Conservation (phyloP, 1,284 basidiomycete species). For the Heliocybe sulcata region DNA sequence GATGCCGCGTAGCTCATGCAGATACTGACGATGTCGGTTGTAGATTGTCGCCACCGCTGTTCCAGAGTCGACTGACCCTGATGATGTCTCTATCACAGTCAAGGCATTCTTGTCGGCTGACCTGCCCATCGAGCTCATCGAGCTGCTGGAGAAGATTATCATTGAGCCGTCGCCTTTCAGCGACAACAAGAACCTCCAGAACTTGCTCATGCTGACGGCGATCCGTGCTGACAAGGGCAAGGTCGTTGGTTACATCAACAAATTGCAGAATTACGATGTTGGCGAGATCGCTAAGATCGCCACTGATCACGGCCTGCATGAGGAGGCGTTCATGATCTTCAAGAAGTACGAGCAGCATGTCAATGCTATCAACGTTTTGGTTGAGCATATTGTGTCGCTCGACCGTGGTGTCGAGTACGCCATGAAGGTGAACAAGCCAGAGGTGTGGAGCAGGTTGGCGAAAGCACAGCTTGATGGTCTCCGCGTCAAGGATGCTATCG, state of each 20-base stretch:
- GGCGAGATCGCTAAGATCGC: slow-evolving; percentile 97
- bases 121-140: slow-evolving; percentile 95
- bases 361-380: slow-evolving; percentile 95
- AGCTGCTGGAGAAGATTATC: slow-evolving; percentile 98
- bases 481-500: slow-evolving; percentile 97
- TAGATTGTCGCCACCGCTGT: slow-evolving; percentile 90
- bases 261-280: slow-evolving; percentile 92
- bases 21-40: not conserved
- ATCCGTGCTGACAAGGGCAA: slow-evolving; percentile 98
- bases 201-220: slow-evolving; percentile 91
- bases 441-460: slow-evolving; percentile 95
- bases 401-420: slow-evolving; percentile 97
- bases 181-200: slow-evolving; percentile 95
- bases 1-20: not conserved
- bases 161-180: slow-evolving; percentile 96
- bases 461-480: slow-evolving; percentile 99
- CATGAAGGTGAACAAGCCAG: slow-evolving; percentile 93
- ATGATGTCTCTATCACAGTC: slow-evolving; percentile 98
- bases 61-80: slow-evolving; percentile 96
- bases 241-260: slow-evolving; percentile 98
- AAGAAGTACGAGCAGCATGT: slow-evolving; percentile 93
- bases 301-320: slow-evolving; percentile 92
- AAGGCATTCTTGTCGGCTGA: slow-evolving; percentile 98
- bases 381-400: slow-evolving; percentile 97
- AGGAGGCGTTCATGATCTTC: slow-evolving; percentile 96